phyloP scores from a whole-genome alignment of 1,284 basidiomycete species.

The Ceratobasidium sp. region DNA sequence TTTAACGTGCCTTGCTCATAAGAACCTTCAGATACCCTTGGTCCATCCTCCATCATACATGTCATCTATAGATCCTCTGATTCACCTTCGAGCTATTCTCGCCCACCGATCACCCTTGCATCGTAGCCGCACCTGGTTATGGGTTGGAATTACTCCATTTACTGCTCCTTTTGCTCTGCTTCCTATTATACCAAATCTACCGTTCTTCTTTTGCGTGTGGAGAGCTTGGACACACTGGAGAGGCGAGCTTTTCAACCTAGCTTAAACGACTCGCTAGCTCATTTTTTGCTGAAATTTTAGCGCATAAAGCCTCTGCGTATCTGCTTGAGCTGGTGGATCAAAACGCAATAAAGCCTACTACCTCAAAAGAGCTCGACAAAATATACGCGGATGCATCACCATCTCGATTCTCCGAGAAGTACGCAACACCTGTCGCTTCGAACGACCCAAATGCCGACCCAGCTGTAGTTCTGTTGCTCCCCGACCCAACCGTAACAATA shows the following conservation, averaged over 20 bases:
- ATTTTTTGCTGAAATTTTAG: constrained; percentile 58
- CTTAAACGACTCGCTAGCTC: not conserved
- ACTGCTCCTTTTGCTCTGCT: constrained; percentile 80
- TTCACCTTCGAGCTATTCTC: constrained; percentile 69
- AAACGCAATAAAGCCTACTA: constrained; percentile 69
- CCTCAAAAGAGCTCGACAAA: constrained; percentile 68
- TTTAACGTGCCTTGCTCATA: not conserved
- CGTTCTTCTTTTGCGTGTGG: constrained; percentile 88
- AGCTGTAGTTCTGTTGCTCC: constrained; percentile 34
- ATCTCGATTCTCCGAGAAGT: constrained; percentile 51
- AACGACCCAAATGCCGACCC: constrained; percentile 33
- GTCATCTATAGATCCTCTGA: constrained; percentile 63
- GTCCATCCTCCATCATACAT: constrained; percentile 70
- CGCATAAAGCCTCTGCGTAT: constrained; percentile 80
- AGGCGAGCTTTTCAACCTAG: constrained; percentile 62
- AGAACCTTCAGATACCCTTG: constrained; percentile 69
- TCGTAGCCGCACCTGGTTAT: constrained; percentile 73
- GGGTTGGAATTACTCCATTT: constrained; percentile 74
- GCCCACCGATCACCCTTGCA: constrained; percentile 72
- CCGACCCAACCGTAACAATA: constrained; percentile 34
- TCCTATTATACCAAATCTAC: constrained; percentile 84
- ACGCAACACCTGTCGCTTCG: constrained; percentile 29
- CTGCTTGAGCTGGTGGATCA: constrained; percentile 70
- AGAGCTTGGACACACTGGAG: constrained; percentile 85
- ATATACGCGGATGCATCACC: constrained; percentile 66